Evolutionary conservation across 306 rosid species (phyloP).

Genomic region (Canavalia gladiata): DNA sequence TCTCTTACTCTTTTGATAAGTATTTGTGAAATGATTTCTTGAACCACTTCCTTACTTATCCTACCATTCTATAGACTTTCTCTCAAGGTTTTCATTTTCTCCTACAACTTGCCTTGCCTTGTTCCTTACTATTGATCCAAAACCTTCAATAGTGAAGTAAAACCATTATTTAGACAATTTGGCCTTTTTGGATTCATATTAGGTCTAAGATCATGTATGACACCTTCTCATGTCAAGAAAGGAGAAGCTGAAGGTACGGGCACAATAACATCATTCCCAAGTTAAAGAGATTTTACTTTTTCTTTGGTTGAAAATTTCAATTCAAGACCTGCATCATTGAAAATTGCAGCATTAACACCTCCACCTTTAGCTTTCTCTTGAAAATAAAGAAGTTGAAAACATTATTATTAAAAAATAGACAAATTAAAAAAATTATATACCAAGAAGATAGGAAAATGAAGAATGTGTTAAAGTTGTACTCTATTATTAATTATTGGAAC

Average conservation of each 20-base stretch:
- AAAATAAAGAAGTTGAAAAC: too few relatives aligned
- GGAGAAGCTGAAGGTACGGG: slow-evolving; percentile 87
- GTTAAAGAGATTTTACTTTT: slow-evolving; percentile 67
- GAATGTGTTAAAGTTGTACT: too few relatives aligned
- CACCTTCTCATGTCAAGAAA: slow-evolving; percentile 76
- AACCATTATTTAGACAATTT: slow-evolving; percentile 82
- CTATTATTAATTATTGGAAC: too few relatives aligned
- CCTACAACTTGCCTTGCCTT: slow-evolving; percentile 47
- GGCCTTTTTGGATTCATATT: slow-evolving; percentile 93
- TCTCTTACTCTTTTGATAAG: slow-evolving; percentile 72
- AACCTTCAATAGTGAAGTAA: slow-evolving; percentile 85
- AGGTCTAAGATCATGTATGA: slow-evolving; percentile 97
- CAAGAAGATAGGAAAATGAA: too few relatives aligned
- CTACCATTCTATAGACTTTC: slow-evolving; percentile 46
- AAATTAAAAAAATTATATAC: too few relatives aligned
- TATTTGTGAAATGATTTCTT: slow-evolving; percentile 40
- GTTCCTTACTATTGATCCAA: slow-evolving; percentile 63
- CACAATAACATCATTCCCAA: slow-evolving; percentile 76
- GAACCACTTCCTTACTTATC: slow-evolving; percentile 40
- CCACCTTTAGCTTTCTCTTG: slow-evolving; percentile 80
- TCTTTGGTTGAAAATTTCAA: slow-evolving; percentile 85
- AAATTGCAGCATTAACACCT: slow-evolving; percentile 96
- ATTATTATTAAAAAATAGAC: too few relatives aligned
- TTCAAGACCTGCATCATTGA: slow-evolving; percentile 82
- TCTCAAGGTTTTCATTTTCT: slow-evolving; percentile 45